Base-by-base conservation (phyloP, 2,329 filamentous ascomycete species). In the Aaosphaeria arxii region DNA sequence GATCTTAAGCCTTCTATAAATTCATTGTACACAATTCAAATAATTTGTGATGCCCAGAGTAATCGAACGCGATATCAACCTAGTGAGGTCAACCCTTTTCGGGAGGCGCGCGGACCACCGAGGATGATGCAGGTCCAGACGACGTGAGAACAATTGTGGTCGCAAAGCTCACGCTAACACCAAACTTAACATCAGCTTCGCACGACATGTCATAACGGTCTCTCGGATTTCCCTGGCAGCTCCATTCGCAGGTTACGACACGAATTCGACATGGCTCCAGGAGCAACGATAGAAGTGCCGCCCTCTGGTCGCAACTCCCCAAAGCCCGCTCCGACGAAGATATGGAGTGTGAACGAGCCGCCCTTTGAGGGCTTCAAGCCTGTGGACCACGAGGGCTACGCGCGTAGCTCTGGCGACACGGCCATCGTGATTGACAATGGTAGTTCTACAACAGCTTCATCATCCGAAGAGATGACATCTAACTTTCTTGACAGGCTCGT, bases 391-490 rank as follows among this genome's bases (percentile, higher is more conserved):
- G 86, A 92, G 61, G 89, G 88, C 42, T 91, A 87, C 64, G 79
- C 82, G 61, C 78, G 81, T 57, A 91, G 89, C 51, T 78, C 63
- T 36, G 54, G 61, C 40, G 67, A 73, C 46, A 88, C 85, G 44
- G 89, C 91, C 44, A 96, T 99, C 63, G 89, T 99, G 53, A 97
- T 99, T 66, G 94, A 99, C 75, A 96, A 96, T 87, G 94, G 91
- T 95, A 74, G 51, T 42, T 4, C 7, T 9, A 9, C 7, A 36
- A 9, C 33, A 9, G 7, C 33, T 9, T n/a, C n/a, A 36, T 36
- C 33, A n/a, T n/a, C 33, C 33, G 33, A 36, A 9, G 9, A 36
- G 31, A 11, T 9, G 11, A 24, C 44, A 24, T 43, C 42, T 41
- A 33, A 43, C 42, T 43, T 45, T 31, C 43, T 45, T 28, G 24